These are phyloP conservation scores for Taphrina communis DNA, from an alignment of 1,139 yeast species.

Conservation along the genomic window DNA sequence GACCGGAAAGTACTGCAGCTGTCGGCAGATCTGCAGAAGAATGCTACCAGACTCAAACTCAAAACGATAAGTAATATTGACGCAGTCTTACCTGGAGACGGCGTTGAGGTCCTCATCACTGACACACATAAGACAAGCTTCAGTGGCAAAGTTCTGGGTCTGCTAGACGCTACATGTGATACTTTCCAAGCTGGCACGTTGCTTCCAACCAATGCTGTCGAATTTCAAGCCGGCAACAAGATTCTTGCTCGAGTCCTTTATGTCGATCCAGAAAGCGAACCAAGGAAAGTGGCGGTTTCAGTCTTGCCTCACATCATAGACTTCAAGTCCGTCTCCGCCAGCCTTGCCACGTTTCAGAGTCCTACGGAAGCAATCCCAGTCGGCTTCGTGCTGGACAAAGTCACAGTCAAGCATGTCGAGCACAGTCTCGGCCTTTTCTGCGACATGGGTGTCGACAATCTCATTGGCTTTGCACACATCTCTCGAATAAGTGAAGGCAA, in stretches of 20 bases:
- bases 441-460: constrained; percentile 59
- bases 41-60: constrained; percentile 55
- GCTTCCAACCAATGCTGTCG: constrained; percentile 50
- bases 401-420: constrained; percentile 63
- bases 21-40: constrained; percentile 57
- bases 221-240: constrained; percentile 60
- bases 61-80: constrained; percentile 69
- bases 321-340: constrained; percentile 35
- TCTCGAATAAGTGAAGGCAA: constrained; percentile 67
- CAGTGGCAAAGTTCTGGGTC: constrained; percentile 69
- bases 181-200: constrained; percentile 65
- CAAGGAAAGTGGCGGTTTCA: constrained; percentile 69
- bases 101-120: constrained; percentile 74
- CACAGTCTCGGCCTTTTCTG: constrained; percentile 53
- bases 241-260: constrained; percentile 75
- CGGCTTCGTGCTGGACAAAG: constrained; percentile 70
- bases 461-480: constrained; percentile 70
- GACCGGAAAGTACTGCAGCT: constrained; percentile 69
- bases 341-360: constrained; percentile 46
- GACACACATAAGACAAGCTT: constrained; percentile 68
- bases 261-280: constrained; percentile 55
- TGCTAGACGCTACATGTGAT: constrained; percentile 73
- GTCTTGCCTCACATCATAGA: constrained; percentile 61
- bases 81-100: constrained; percentile 80
- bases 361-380: constrained; percentile 74